Evolutionary conservation across 306 rosid genomes (phyloP), one percentile per base, ranked within the genome.

Genomic region (Quillaja saponaria): DNA sequence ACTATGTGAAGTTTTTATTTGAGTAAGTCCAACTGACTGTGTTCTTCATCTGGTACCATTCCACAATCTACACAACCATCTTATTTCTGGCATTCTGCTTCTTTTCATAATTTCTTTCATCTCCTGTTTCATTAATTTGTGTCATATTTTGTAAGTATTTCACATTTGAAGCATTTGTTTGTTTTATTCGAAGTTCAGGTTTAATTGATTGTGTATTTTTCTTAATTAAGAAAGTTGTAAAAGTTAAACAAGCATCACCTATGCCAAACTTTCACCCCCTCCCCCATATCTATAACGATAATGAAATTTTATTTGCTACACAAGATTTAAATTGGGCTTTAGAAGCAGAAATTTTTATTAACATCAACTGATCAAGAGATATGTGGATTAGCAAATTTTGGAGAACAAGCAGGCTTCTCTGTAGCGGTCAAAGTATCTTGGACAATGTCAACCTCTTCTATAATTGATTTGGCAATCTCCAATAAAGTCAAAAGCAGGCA

Each of bases 1-100:
- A 92, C 79, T 89, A 89, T 54, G 99, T 92, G 72, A 92, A 89
- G 78, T 87, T 92, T 83, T 84, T 92, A 46, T 92, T 89, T 42
- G 99, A 92, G 96, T 92, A 87, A 84, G 99, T 83, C 68, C 34
- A 34, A 64, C 49, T 34, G 18, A 25, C 55, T 64, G 16, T 64
- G 16, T 19, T 25, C 61, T 50, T 53, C 28, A 6, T 58, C 49
- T 39, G 34, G 34, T 69, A 49, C 46, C 31, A 20, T 28, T 45
- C 71, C 55, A 15, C 12, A 38, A 15, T 49, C 25, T 55, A 48
- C 33, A 55, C 25, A 57, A 67, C 57, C 34, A 61, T 34, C 28
- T 71, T 63, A 46, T 9, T 75, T 49, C 69, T 34, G 34, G 15
- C 71, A 72, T 64, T 55, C 15, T 16, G 40, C 49, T 60, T 31